Conservation (phyloP, 345 rosid genomes). For the Citrus reticulata region DNA sequence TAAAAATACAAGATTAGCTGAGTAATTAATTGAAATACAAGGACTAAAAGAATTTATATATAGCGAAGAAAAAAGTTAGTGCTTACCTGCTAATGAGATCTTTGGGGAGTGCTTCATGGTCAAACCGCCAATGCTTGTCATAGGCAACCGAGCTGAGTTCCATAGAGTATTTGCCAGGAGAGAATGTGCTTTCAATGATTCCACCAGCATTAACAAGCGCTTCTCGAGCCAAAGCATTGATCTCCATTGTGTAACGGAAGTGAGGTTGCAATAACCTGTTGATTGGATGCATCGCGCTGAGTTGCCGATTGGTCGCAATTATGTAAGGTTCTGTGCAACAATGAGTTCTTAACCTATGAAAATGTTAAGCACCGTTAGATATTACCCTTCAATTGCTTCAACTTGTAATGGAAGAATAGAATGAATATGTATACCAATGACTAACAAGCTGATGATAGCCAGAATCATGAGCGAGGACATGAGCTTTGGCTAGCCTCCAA, state of each 20-base stretch:
- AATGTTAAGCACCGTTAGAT: not conserved
- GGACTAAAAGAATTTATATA: not conserved
- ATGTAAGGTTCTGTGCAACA: constrained; percentile 62
- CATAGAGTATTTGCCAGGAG: constrained; percentile 45
- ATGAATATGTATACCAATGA: constrained; percentile 49
- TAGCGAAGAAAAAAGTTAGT: not conserved
- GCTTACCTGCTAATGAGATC: constrained; percentile 49
- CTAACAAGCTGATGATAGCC: constrained; percentile 68
- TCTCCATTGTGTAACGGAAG: constrained; percentile 79
- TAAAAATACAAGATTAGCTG: too few relatives aligned
- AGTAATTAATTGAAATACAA: not conserved
- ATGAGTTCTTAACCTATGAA: constrained; percentile 68
- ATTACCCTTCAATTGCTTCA: not conserved
- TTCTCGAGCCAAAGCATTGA: constrained; percentile 70
- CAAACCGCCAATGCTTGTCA: constrained; percentile 53
- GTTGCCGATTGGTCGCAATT: constrained; percentile 66
- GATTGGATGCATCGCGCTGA: constrained; percentile 72
- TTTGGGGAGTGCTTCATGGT: constrained; percentile 45
- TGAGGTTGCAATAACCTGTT: constrained; percentile 61
- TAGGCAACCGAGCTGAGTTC: constrained; percentile 56
- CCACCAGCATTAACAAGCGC: constrained; percentile 53
- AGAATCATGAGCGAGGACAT: constrained; percentile 64
- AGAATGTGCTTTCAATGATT: constrained; percentile 52
- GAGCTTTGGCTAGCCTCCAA: constrained; percentile 74
- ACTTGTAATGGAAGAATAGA: not conserved